These are phyloP conservation scores for Tuber microsphaerosporum DNA, from an alignment of 495 filamentous ascomycete species.

Conservation along the genomic window DNA sequence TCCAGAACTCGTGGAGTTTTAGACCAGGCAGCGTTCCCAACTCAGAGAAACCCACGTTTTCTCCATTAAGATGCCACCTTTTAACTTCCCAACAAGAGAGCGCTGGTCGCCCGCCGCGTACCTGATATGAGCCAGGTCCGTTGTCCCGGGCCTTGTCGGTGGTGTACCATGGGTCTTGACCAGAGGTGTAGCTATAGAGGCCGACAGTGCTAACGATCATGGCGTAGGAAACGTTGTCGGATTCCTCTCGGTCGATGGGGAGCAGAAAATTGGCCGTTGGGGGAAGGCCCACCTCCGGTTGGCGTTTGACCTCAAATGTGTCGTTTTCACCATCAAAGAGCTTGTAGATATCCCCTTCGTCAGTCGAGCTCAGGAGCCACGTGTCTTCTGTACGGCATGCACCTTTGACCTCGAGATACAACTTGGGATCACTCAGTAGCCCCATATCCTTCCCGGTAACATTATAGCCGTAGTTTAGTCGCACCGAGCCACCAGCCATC, in stretches of 20 bases:
- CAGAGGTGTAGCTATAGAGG: not conserved
- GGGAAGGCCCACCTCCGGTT: not conserved
- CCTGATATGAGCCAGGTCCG: not conserved
- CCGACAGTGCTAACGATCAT: not conserved
- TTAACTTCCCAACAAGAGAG: not conserved
- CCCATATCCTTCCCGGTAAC: not conserved
- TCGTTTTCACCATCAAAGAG: not conserved
- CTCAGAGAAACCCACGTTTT: not conserved
- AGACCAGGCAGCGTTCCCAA: not conserved
- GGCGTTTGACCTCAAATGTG: accelerated
- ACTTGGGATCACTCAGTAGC: not conserved
- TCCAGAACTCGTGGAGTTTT: not conserved
- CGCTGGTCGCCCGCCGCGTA: not conserved
- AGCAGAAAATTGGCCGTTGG: not conserved
- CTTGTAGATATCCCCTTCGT: not conserved
- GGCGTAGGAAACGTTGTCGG: not conserved
- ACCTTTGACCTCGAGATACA: not conserved
- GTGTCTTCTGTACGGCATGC: not conserved
- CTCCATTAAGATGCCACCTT: not conserved
- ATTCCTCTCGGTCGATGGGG: too few species aligned
- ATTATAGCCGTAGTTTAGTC: not conserved
- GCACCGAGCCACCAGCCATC: too few species aligned
- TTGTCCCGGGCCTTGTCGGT: not conserved
- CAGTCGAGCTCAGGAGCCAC: not conserved
- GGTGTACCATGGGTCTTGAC: not conserved